Conservation (phyloP, 2,329 filamentous ascomycete species). For the Chaetothyriales sp. region DNA sequence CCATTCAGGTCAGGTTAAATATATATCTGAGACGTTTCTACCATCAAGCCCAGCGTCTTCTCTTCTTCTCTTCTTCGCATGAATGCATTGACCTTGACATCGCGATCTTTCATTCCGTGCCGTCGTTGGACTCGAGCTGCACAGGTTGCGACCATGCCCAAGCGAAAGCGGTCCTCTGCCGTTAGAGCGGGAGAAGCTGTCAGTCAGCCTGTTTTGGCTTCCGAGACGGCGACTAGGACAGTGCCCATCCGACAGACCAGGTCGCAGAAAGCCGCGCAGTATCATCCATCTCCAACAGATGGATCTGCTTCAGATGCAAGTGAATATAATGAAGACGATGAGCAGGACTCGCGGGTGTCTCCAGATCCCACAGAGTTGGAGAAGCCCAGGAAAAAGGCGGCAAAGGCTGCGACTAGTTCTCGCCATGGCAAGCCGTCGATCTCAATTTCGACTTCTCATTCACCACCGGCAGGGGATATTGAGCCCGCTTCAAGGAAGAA, state of each 20-base stretch:
- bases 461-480: slow-evolving; percentile 2
- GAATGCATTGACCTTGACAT: too few relatives aligned
- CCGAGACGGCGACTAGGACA: slow-evolving; percentile 8
- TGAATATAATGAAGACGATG: slow-evolving; percentile 16
- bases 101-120: neutral
- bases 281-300: slow-evolving; percentile 9
- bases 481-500: slow-evolving; percentile 14
- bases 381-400: slow-evolving; percentile 7
- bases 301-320: slow-evolving; percentile 20
- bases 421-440: neutral
- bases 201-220: slow-evolving; percentile 1
- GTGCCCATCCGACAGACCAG: slow-evolving; percentile 13
- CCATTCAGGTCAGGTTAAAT: slow-evolving; percentile 5
- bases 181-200: neutral
- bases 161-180: slow-evolving; percentile 11
- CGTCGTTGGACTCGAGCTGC: slow-evolving; percentile 3
- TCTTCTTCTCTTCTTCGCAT: neutral
- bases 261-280: slow-evolving; percentile 11
- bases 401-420: slow-evolving; percentile 7
- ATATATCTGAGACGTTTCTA: neutral
- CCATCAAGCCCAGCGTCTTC: neutral
- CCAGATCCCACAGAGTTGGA: slow-evolving; percentile 15
- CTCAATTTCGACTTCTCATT: neutral
- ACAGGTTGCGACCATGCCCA: slow-evolving; percentile 9
- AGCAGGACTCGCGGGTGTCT: slow-evolving; percentile 18